phyloP scores from a whole-genome alignment of 768 basidiomycete genomes.

The Scleroderma bovista region DNA sequence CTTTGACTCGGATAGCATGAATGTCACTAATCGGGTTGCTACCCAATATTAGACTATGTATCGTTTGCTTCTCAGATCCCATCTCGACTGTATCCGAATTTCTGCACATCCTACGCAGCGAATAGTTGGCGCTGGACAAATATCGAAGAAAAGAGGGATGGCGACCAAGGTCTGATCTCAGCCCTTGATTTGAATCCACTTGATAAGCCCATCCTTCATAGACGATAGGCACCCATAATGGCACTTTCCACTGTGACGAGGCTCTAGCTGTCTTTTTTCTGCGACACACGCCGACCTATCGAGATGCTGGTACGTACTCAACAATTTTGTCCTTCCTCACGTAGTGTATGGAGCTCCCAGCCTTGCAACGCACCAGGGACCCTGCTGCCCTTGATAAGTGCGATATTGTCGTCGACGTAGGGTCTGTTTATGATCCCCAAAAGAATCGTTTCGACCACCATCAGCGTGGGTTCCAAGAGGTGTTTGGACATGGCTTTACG shows the following conservation, averaged over 20 bases:
- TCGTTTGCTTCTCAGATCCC: no score
- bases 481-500: constrained; percentile 80
- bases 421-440: constrained; percentile 80
- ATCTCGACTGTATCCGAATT: no score
- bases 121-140: no score
- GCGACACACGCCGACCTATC: constrained; percentile 69
- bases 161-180: constrained; percentile 35
- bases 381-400: constrained; percentile 67
- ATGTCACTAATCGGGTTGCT: neutral
- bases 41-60: no score
- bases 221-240: constrained; percentile 92
- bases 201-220: constrained; percentile 28
- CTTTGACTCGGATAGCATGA: neutral
- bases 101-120: no score
- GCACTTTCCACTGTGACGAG: constrained; percentile 97
- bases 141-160: constrained; percentile 40
- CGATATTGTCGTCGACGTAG: constrained; percentile 95
- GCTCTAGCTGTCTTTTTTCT: constrained; percentile 91
- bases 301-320: constrained; percentile 55
- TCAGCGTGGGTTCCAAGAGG: constrained; percentile 86
- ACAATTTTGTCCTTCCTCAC: neutral
- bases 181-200: constrained; percentile 8
- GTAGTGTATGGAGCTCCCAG: constrained; percentile 27
- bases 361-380: constrained; percentile 69
- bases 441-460: constrained; percentile 91